These are phyloP conservation scores for Nicotiana tabacum DNA, from an alignment of 257 asterid genomes.

Conservation along the genomic window DNA sequence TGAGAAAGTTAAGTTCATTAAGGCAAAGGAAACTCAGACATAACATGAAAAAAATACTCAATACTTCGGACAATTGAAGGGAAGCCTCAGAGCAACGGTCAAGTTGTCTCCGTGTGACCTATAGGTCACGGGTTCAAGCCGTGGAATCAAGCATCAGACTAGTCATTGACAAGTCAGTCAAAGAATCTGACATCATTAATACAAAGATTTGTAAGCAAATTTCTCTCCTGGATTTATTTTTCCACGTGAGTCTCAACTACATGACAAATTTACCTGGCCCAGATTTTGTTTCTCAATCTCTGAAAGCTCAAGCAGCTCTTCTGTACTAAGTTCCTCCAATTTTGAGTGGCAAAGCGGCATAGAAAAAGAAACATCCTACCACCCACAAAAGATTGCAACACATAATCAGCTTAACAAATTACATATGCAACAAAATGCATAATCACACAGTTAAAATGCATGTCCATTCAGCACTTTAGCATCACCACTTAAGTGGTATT, in stretches of 20 bases:
- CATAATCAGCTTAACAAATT: constrained; percentile 17
- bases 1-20: neutral
- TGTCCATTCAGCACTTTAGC: neutral
- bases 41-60: neutral
- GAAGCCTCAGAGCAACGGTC: no score
- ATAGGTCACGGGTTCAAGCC: no score
- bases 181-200: neutral
- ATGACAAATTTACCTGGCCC: constrained; percentile 51
- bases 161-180: constrained; percentile 1
- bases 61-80: neutral
- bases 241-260: neutral
- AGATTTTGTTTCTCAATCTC: constrained; percentile 66
- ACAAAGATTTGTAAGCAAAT: neutral
- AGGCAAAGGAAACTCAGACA: neutral
- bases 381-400: neutral
- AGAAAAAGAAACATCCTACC: constrained; percentile 70
- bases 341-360: constrained; percentile 83
- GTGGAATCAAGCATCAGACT: no score
- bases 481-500: neutral
- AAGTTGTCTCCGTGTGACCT: no score
- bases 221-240: neutral
- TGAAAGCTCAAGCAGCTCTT: constrained; percentile 78
- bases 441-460: neutral
- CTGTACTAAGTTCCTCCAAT: constrained; percentile 72
- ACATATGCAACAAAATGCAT: constrained; percentile 12